phyloP scores from a whole-genome alignment of 257 asterid species.

The Ilex asprella region DNA sequence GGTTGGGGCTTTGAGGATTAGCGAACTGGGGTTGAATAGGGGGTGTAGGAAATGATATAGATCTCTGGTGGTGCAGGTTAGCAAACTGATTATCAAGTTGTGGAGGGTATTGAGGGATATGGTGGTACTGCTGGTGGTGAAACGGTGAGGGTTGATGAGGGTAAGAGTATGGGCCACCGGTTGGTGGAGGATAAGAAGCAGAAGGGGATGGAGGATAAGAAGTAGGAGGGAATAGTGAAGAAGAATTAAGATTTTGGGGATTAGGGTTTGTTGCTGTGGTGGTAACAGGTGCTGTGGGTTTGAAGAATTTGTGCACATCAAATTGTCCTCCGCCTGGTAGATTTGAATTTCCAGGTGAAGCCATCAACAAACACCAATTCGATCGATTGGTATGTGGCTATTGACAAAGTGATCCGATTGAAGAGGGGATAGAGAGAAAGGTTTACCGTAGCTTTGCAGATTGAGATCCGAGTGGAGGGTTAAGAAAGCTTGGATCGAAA shows the following conservation, averaged over 20 bases:
- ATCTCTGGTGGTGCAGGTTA: conserved; percentile 66
- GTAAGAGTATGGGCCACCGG: conserved; percentile 40
- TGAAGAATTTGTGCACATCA: conserved; percentile 69
- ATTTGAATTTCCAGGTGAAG: conserved; percentile 74
- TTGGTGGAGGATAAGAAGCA: conserved; percentile 78
- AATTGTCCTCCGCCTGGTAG: conserved; percentile 69
- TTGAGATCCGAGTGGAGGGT: neutral
- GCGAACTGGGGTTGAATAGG: conserved; percentile 66
- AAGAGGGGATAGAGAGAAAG: neutral
- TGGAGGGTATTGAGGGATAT: conserved; percentile 28
- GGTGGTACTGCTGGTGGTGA: conserved; percentile 29
- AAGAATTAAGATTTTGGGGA: conserved; percentile 45
- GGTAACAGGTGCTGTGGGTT: conserved; percentile 34
- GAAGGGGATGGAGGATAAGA: conserved; percentile 75
- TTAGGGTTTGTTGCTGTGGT: conserved; percentile 35
- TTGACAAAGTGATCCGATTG: neutral
- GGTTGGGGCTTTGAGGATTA: conserved; percentile 41
- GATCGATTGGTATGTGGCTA: neutral
- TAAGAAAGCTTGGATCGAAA: neutral
- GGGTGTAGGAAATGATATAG: conserved; percentile 74
- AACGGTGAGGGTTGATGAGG: conserved; percentile 47
- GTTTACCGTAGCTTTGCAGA: neutral
- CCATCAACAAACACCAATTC: conserved; percentile 23
- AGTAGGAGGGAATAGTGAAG: conserved; percentile 56
- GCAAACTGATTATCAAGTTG: conserved; percentile 32